Base-by-base conservation (phyloP, 192 early-diverging fungal species). In the Kappamyces sp. region DNA sequence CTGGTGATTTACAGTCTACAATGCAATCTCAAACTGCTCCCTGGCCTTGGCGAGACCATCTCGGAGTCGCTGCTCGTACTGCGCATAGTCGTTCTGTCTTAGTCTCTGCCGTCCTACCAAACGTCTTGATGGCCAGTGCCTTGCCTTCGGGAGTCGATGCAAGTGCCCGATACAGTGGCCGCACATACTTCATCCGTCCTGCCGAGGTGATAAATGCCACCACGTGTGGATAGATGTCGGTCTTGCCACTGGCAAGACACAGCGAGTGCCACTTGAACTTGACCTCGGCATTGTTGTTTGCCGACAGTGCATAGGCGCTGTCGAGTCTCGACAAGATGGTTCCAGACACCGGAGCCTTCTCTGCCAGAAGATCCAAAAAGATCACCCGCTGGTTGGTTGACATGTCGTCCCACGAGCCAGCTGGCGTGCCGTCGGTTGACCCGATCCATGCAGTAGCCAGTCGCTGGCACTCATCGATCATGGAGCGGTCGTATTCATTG, bases 151-250 rank as follows among this genome's bases (percentile, higher is more conserved):
- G 78, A 51, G 80, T 78, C 44, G 77, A 69, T 64, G 84, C 75
- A 13, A 67, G 57, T n/a, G 55, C 41, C 58, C 73, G 41, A 65
- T 89, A 94, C 15, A 98, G 72, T 34, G 92, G 91, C 9, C 90
- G 72, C 2, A 88, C 85, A 68, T 83, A 94, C 75, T 95, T 95
- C 94, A 98, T 95, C 48, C 94, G 76, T 1, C 96, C 96, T 65
- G 93, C 89, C 43, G 81, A 76, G n/a, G 82, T 82, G 1, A 96
- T 64, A 73, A 99, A 94, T 5, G 69, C 74, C 5, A 84, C 82
- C 2, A 94, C 93, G 1, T 83, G 68, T 33, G 80, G 80, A 51
- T 85, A 86, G 41, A 94, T 83, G 35, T 74, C 73, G 69, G 88
- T 84, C 68, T 92, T 88, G 44, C 77, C 74, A 38, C 89, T 78